Conservation (phyloP, 176 grass and related monocot genomes). For the Aechmea fasciata region DNA sequence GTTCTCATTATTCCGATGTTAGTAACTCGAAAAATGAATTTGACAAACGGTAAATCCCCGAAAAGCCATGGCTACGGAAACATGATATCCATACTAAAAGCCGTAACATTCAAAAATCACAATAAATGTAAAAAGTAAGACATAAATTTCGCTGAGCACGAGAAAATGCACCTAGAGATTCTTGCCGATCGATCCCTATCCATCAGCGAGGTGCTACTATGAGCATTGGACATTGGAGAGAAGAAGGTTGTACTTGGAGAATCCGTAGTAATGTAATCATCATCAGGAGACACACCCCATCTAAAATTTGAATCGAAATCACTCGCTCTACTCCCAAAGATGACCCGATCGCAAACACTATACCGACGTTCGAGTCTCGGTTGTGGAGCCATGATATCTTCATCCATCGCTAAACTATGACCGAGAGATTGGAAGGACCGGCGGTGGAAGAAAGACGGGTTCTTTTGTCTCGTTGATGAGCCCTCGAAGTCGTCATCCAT, state of each 20-base stretch:
- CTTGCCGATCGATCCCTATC: slow-evolving; percentile 27
- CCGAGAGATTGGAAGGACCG: slow-evolving; percentile 82
- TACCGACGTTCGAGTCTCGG: slow-evolving; percentile 81
- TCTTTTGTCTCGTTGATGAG: slow-evolving; percentile 45
- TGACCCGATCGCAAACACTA: slow-evolving; percentile 83
- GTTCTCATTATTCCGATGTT: background rate
- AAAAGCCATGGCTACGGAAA: background rate
- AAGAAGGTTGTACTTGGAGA: slow-evolving; percentile 65
- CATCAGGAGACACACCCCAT: slow-evolving; percentile 69
- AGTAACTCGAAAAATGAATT: background rate
- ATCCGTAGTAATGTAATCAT: slow-evolving; percentile 64
- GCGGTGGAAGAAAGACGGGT: slow-evolving; percentile 57
- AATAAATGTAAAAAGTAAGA: background rate
- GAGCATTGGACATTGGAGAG: slow-evolving; percentile 78
- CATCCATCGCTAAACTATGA: slow-evolving; percentile 75
- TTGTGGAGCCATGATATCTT: slow-evolving; percentile 58
- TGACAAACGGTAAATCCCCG: background rate
- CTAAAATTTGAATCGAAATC: slow-evolving; percentile 75
- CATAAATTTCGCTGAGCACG: background rate
- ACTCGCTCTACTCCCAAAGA: slow-evolving; percentile 64
- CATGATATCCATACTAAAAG: too few relatives aligned
- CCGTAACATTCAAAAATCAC: background rate
- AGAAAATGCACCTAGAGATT: slow-evolving; percentile 20
- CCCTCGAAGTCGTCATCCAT: slow-evolving; percentile 83
- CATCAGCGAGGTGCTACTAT: slow-evolving; percentile 38